These are phyloP conservation scores for Alternaria infectoria DNA, from an alignment of 2,329 filamentous ascomycete species.

Conservation along the genomic window DNA sequence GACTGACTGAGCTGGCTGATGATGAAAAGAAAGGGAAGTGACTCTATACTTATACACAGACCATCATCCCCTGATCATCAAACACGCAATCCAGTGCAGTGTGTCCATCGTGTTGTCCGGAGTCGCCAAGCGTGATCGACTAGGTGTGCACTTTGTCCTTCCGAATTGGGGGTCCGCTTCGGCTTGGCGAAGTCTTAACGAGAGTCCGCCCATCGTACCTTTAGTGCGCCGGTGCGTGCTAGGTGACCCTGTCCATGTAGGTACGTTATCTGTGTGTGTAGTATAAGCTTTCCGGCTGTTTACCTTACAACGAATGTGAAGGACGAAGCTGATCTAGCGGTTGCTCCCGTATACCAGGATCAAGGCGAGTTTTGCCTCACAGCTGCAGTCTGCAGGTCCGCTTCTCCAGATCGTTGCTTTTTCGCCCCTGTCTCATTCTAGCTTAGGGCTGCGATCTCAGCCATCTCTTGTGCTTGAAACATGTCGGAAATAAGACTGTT, in stretches of 20 bases:
- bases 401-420: constrained; percentile 3
- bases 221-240: not conserved
- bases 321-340: constrained; percentile 9
- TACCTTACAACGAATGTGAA: constrained; percentile 6
- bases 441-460: not conserved
- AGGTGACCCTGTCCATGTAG: constrained; percentile 2
- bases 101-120: constrained; percentile 5
- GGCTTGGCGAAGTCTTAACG: constrained; percentile 17
- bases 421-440: not conserved
- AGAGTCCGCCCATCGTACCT: constrained; percentile 1
- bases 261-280: constrained; percentile 8
- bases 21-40: not conserved
- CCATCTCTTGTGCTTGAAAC: not conserved
- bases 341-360: constrained; percentile 8
- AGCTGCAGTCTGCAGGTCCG: constrained; percentile 1
- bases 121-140: constrained; percentile 9
- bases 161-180: constrained; percentile 3
- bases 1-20: constrained; percentile 17
- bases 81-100: constrained; percentile 1
- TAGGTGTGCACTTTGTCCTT: constrained; percentile 13
- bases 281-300: constrained; percentile 8
- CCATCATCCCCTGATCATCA: not conserved
- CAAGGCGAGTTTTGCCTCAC: not conserved
- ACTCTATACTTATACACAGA: constrained; percentile 16
- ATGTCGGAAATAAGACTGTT: not conserved